Conservation (phyloP, 2,329 filamentous ascomycete species). For the Xenoacremonium recifei region DNA sequence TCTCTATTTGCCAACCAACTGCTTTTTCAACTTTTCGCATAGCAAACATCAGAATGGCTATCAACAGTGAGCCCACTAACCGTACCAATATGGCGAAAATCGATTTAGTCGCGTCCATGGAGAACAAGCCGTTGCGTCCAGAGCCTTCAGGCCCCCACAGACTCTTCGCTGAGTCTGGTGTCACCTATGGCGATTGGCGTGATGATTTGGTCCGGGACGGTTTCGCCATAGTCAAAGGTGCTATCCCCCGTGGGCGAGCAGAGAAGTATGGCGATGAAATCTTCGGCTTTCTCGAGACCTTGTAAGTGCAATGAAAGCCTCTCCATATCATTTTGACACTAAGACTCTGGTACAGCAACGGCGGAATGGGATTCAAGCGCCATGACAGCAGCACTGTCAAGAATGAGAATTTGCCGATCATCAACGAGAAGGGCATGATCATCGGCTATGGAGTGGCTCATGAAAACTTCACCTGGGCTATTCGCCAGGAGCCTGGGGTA, state of each 20-base stretch:
- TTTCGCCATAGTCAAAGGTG: constrained; percentile 6
- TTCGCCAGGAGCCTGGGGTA: constrained; percentile 43
- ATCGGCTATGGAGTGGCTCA: constrained; percentile 43
- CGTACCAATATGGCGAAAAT: too few relatives aligned
- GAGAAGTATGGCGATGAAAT: constrained; percentile 3
- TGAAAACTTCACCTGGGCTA: constrained; percentile 44
- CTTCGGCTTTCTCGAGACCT: constrained; percentile 4
- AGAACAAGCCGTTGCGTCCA: too few relatives aligned
- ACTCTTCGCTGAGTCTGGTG: neutral
- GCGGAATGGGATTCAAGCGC: constrained; percentile 5
- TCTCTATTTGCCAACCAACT: too few relatives aligned
- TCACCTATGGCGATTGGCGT: constrained; percentile 5
- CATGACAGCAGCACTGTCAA: constrained; percentile 4
- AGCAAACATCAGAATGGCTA: too few relatives aligned
- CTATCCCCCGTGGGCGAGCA: constrained; percentile 5
- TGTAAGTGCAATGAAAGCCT: too few relatives aligned
- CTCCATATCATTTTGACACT: too few relatives aligned
- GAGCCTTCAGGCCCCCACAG: neutral
- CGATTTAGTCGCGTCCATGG: too few relatives aligned
- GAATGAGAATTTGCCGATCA: constrained; percentile 4
- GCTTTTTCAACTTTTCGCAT: too few relatives aligned
- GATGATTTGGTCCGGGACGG: constrained; percentile 6
- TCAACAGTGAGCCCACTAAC: too few relatives aligned
- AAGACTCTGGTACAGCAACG: too few relatives aligned
- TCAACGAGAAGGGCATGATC: constrained; percentile 44